A percentile compares a stretch with the other conserved stretches of the same genome.
Evolutionary conservation across 23 red algal genomes (phyloP).

Genomic region (Cyanidium caldarium): DNA sequence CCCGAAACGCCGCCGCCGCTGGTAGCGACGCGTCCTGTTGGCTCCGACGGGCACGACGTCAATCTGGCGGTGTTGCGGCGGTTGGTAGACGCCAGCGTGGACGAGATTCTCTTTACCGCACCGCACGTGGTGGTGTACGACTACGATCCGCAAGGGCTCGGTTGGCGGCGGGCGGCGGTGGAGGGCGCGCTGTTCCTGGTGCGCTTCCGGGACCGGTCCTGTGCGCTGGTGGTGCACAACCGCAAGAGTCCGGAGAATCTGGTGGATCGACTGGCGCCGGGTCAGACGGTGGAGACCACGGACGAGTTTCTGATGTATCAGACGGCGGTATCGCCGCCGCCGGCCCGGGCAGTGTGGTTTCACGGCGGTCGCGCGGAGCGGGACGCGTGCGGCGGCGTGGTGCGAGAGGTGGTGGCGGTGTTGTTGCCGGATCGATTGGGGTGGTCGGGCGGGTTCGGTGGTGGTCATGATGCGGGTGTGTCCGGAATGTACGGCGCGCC

Average conservation of each 20-base stretch:
- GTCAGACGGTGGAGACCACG: not conserved
- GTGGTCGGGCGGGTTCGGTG: too few species aligned
- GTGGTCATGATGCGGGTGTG: too few species aligned
- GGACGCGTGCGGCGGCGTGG: not conserved
- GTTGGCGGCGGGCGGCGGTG: not conserved
- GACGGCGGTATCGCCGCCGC: not conserved
- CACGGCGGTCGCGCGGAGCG: not conserved
- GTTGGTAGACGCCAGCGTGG: not conserved
- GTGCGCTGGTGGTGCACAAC: not conserved
- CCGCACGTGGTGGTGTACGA: not conserved
- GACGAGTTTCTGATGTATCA: constrained; percentile 6
- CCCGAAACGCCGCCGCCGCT: too few species aligned
- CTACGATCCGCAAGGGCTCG: not conserved
- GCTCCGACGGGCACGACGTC: too few species aligned
- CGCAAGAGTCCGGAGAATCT: not conserved
- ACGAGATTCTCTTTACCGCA: not conserved
- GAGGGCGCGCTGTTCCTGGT: constrained; percentile 5
- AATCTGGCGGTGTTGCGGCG: not conserved
- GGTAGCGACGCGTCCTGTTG: too few species aligned
- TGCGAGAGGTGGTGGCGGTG: not conserved
- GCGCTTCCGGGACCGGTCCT: not conserved
- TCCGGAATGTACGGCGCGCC: too few species aligned
- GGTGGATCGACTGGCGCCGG: not conserved
- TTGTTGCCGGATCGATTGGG: too few species aligned
- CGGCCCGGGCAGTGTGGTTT: not conserved